phyloP scores from a whole-genome alignment of 352 stramenopile genomes.

The Albugo laibachii region DNA sequence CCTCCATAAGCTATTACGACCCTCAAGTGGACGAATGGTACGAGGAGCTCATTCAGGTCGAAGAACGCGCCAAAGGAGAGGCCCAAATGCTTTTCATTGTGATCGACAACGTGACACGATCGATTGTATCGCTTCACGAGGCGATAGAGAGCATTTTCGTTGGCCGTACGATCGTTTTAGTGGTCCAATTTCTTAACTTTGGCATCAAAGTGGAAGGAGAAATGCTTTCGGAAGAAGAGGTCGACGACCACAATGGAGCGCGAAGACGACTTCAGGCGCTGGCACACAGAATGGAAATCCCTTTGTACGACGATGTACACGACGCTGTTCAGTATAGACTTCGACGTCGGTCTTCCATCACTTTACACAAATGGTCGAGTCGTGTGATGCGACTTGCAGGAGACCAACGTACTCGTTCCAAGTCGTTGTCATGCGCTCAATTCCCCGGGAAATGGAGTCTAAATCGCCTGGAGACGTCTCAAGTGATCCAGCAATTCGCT shows the following conservation, averaged over 20 bases:
- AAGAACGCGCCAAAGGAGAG: constrained; percentile 60
- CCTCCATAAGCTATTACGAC: constrained; percentile 65
- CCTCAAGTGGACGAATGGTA: constrained; percentile 82
- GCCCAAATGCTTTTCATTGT: constrained; percentile 76
- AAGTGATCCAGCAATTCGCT: too few relatives aligned
- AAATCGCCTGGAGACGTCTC: too few relatives aligned
- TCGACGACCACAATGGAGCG: constrained; percentile 67
- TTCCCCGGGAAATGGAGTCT: too few relatives aligned
- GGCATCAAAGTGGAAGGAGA: constrained; percentile 29
- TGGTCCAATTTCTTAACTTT: constrained; percentile 54
- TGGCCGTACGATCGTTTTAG: constrained; percentile 45
- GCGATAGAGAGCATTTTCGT: constrained; percentile 73
- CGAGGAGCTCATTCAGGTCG: constrained; percentile 63
- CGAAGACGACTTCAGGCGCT: constrained; percentile 57
- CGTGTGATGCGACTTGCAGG: constrained; percentile 24
- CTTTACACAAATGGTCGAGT: constrained; percentile 42
- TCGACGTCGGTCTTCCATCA: constrained; percentile 41
- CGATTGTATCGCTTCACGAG: constrained; percentile 76
- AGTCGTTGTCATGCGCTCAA: too few relatives aligned
- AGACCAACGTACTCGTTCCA: not conserved
- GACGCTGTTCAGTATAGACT: constrained; percentile 26
- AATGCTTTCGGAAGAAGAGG: constrained; percentile 24
- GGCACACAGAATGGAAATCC: constrained; percentile 21
- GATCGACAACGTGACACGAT: constrained; percentile 54
- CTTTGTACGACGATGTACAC: constrained; percentile 27